phyloP scores from a whole-genome alignment of 176 grass and related monocot genomes.

The Avena atlantica region DNA sequence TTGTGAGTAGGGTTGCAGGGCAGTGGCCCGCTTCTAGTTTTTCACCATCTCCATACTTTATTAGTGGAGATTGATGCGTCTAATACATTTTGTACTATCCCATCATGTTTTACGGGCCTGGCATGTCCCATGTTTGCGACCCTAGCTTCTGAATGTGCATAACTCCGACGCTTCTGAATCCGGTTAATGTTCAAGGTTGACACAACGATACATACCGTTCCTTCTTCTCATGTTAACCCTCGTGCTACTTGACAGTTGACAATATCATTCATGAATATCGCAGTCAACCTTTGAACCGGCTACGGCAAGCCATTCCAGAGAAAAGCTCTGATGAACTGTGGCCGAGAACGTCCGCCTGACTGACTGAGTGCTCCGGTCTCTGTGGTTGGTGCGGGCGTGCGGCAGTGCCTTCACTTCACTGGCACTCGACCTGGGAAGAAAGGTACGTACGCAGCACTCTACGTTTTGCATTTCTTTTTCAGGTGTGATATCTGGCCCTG shows the following conservation, averaged over 20 bases:
- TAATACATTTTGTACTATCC: no score
- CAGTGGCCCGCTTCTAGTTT: no score
- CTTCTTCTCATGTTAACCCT: constrained; percentile 34
- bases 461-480: neutral
- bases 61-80: no score
- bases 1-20: no score
- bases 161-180: neutral
- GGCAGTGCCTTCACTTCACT: constrained; percentile 43
- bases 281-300: neutral
- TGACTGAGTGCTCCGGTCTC: constrained; percentile 23
- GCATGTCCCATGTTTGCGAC: no score
- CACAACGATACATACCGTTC: neutral
- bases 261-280: neutral
- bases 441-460: neutral
- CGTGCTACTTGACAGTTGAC: constrained; percentile 21
- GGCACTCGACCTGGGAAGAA: constrained; percentile 41
- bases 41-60: no score
- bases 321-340: neutral
- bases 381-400: neutral
- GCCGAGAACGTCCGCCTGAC: neutral
- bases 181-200: neutral
- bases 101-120: no score
- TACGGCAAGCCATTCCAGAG: neutral
- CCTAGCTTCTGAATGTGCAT: neutral
- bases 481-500: no score